Base-by-base conservation (phyloP, 306 rosid genomes). In the Vicia sativa region DNA sequence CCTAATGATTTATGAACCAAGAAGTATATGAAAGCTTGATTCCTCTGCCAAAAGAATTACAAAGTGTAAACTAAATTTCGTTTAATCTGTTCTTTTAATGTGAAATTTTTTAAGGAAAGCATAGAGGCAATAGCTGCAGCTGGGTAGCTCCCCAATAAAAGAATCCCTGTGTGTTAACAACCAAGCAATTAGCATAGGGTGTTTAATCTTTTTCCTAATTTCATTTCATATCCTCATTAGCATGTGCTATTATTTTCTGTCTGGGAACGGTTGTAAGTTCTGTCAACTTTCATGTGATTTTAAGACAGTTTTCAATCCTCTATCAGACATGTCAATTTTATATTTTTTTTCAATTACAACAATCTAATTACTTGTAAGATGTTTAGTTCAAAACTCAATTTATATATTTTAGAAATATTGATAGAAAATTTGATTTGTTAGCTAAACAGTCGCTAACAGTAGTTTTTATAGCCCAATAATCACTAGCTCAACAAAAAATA, bases 11-110 rank as follows among this genome's bases (percentile, higher is more conserved):
- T 57, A 16, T 57, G 72, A 71, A 71, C 28, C 13, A 13, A 13
- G 14, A 37, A 25, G 57, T 39, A 15, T 8, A 35, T 58, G 61
- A 56, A 37, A 54, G 39, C 38, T 64, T 18, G 23, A 37, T 52
- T 48, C 21, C n/a, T 68, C 49, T 50, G 19, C 29, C 9, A 28
- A 34, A 42, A 61, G 39, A 60, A 71, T 48, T 15, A 3, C 16
- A 67, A 1, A 58, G 26, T 11, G 26, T 11, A 52, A 59, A 29
- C 62, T 59, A 53, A 34, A 50, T 29, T 53, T 66, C 18, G 18
- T 34, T 70, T 9, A 7, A 8, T 67, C 7, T 4, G 23, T 65
- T 21, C 34, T 9, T 15, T 48, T 19, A 48, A 48, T 7, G 23
- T 46, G 53, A 46, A 21, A 46, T 46, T 7, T 46, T 45, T 1